Evolutionary conservation across 495 filamentous ascomycete genomes (phyloP), one percentile per base, ranked within the genome.

Genomic region (Penicillium longicatenatum): DNA sequence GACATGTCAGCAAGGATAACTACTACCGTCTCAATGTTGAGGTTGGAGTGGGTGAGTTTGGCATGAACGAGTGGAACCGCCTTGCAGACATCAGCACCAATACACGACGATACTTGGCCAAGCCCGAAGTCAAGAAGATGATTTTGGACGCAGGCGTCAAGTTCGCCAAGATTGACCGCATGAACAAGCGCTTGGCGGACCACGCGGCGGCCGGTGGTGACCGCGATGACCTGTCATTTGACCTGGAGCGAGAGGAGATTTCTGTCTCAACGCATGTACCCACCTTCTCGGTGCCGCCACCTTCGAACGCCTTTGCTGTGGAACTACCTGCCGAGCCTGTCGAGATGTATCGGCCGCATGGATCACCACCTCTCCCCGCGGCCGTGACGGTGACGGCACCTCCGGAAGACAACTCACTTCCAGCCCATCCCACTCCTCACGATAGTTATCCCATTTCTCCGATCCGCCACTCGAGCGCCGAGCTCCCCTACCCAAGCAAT

Each of bases 11-110:
- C 60, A 83, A 86, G 47, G 92, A 97, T 54, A 92, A 96, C 70
- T 98, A 98, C 80, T 96, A 92, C 72, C 89, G 94, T n/a, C 80
- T 97, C 24, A 98, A 98, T 59, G 94, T 97, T 22, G 93, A 98
- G 66, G 89, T 97, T 6, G 95, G 94, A 0, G 95, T 98, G 21
- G 94, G 94, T 42, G 95, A 98, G 66, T 97, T 97, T 68, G 93
- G 90, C 48, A 96, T 98, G 91, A 98, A 98, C 68, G 94, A 98
- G 55, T 98, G 94, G 93, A 85, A 91, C 67, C 85, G 94, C 5
- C 78, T 98, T 14, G 87, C 89, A 31, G 93, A 98, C 42, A 97
- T 98, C 71, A 92, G 88, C 73, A 97, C 91, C 35, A 90, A 87
- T 67, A 98, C 94, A 0, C 83, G 89, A 42, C 84, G 84, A 53